Percentiles rank a stretch among this genome's conserved stretches.
These are phyloP conservation scores for Liquidambar formosana DNA, from an alignment of 164 flowering plant genomes.

Conservation along the genomic window DNA sequence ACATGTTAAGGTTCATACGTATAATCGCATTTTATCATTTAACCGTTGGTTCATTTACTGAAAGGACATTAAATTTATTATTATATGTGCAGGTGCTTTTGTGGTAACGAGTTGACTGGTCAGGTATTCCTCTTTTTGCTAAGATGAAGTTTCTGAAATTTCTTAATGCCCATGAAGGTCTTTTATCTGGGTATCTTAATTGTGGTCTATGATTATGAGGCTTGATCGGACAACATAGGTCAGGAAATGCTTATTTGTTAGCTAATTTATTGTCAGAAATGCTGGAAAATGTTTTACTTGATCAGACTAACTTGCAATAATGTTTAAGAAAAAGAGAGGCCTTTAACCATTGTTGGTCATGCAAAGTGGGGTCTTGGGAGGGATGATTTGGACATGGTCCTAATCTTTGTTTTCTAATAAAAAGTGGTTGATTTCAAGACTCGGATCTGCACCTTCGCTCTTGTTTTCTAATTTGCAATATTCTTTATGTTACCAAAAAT, in stretches of 20 bases:
- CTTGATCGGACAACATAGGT: not conserved
- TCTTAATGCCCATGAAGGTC: not conserved
- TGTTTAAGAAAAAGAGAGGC: too few relatives aligned
- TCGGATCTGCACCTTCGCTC: too few relatives aligned
- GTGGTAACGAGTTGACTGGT: constrained; percentile 55
- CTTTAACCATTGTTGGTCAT: too few relatives aligned
- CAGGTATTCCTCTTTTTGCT: constrained; percentile 49
- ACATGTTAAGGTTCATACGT: not conserved
- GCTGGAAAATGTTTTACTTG: not conserved
- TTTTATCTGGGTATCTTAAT: not conserved
- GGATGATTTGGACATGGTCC: too few relatives aligned
- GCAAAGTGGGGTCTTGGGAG: too few relatives aligned
- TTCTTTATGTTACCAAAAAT: not conserved
- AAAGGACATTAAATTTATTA: not conserved
- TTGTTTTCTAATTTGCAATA: too few relatives aligned
- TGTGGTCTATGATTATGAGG: not conserved
- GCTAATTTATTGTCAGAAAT: not conserved
- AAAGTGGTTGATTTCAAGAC: too few relatives aligned
- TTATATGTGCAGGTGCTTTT: constrained; percentile 58
- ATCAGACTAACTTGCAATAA: too few relatives aligned
- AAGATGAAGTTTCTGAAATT: not conserved
- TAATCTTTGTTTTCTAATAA: too few relatives aligned
- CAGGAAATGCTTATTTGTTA: not conserved
- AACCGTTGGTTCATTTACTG: not conserved
- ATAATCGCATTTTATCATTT: not conserved